Base-by-base conservation (phyloP, 352 stramenopile genomes). In the Phytophthora citricola region DNA sequence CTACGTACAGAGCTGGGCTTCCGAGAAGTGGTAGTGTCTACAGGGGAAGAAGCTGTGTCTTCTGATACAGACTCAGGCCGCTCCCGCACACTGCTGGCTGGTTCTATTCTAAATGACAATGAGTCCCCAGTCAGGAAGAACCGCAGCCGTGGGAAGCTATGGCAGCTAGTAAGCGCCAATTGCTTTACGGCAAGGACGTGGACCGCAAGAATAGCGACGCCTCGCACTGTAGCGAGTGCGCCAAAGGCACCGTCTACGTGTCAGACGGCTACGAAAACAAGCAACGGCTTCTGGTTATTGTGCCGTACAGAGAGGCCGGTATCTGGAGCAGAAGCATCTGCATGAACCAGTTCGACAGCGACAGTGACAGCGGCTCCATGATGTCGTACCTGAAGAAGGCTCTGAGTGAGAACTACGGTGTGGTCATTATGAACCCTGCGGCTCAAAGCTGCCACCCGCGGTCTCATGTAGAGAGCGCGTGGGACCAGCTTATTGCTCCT, bases 311-410 rank as follows among this genome's bases (percentile, higher is more conserved):
- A 39, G 85, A 95, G 53, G 85, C 87, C 38, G 85, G 87, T n/a
- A 90, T 95, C 49, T 95, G 87, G 87, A 91, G 78, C 43, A 73
- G 87, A 27, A 93, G 84, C 38, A 95, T 95, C 66, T 91, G 80
- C 71, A 90, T 94, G 78, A 79, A 87, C 57, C 79, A 90, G 47
- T 73, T 76, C 24, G 73, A 78, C 46, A 73, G 73, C 43, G 72
- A 64, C 47, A 81, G 89, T 49, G 79, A 87, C 36, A 89, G 73
- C 43, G 87, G 87, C 39, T 90, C 82, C 1, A 95, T 95, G 87
- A 53, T 94, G 54, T 69, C 76, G 27, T 95, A 95, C 51, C 64
- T 95, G 1, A 83, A 83, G 49, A 95, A 95, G 57, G 87, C 87
- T 17, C 52, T 94, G 32, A 62, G 70, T n/a, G 87, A 95, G 56